Percentiles rank a stretch among this genome's conserved stretches.
phyloP scores from a whole-genome alignment of 306 rosid species.

The Oxytropis ochrocephala region DNA sequence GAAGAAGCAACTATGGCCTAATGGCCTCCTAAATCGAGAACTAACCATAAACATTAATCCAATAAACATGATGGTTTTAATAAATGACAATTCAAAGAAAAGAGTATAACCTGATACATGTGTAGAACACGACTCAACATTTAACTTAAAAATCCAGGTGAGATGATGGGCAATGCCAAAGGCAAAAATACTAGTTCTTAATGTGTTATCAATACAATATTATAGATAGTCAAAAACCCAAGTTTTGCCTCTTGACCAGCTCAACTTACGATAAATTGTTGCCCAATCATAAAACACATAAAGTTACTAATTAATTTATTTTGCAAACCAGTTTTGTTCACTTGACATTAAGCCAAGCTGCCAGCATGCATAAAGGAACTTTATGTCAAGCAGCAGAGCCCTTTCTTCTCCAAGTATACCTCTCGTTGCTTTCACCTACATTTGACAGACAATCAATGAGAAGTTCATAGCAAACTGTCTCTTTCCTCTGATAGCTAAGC shows the following conservation, averaged over 20 bases:
- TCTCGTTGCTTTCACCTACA: slow-evolving; percentile 34
- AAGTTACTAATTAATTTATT: slow-evolving; percentile 17
- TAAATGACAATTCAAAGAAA: not conserved
- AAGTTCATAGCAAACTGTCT: slow-evolving; percentile 62
- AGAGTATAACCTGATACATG: not conserved
- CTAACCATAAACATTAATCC: not conserved
- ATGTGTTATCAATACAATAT: not conserved
- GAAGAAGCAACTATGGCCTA: slow-evolving; percentile 70
- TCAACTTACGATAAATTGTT: slow-evolving; percentile 11
- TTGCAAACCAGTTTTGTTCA: slow-evolving; percentile 66
- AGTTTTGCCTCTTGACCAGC: not conserved
- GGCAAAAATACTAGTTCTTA: not conserved
- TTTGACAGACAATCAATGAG: slow-evolving; percentile 74
- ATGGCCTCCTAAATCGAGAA: slow-evolving; percentile 52
- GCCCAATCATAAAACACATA: not conserved
- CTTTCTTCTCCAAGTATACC: slow-evolving; percentile 43
- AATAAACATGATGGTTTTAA: not conserved
- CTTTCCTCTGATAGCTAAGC: slow-evolving; percentile 63
- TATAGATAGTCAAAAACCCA: not conserved
- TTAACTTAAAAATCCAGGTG: not conserved
- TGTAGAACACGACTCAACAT: not conserved
- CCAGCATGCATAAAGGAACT: slow-evolving; percentile 56
- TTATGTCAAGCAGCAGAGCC: slow-evolving; percentile 83
- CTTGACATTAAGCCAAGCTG: slow-evolving; percentile 79
- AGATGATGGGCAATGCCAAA: not conserved